A percentile compares a stretch with the other conserved stretches of the same genome.
Evolutionary conservation across 768 basidiomycete species (phyloP).

Genomic region (Serendipita sp.): DNA sequence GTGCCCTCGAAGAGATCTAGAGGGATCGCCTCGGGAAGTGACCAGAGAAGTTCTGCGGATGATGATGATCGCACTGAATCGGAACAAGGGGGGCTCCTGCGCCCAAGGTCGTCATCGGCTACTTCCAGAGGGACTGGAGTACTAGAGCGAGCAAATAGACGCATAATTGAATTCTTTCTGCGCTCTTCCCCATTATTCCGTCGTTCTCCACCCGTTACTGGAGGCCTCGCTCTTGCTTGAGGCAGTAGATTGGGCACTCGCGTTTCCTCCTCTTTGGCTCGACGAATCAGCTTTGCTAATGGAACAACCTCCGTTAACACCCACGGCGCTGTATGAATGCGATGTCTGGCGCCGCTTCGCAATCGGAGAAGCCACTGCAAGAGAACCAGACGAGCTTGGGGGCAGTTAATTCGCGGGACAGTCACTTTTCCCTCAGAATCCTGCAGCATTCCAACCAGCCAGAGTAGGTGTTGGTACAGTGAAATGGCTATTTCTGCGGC

Average conservation of each 20-base stretch:
- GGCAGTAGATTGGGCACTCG: too few species aligned
- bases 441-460: slow-evolving; percentile 23
- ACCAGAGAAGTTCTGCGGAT: neutral
- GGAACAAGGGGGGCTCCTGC: too few species aligned
- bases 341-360: slow-evolving; percentile 78
- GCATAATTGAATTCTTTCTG: too few species aligned
- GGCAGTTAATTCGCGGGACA: slow-evolving; percentile 22
- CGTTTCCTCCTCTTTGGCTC: slow-evolving; percentile 40
- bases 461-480: slow-evolving; percentile 37
- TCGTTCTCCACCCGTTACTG: too few species aligned
- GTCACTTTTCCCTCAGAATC: neutral
- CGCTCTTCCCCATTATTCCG: too few species aligned
- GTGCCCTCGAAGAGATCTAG: neutral
- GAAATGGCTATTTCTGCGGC: slow-evolving; percentile 37
- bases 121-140: slow-evolving; percentile 9
- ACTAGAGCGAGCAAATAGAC: too few species aligned
- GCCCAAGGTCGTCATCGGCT: neutral
- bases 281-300: slow-evolving; percentile 34
- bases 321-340: slow-evolving; percentile 43
- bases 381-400: slow-evolving; percentile 48
- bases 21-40: neutral
- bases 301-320: slow-evolving; percentile 21
- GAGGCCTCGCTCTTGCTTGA: too few species aligned
- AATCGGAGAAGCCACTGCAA: slow-evolving; percentile 81
- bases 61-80: too few species aligned